Base-by-base conservation (phyloP, 1,284 basidiomycete genomes). In the Papiliotrema nemorosa region DNA sequence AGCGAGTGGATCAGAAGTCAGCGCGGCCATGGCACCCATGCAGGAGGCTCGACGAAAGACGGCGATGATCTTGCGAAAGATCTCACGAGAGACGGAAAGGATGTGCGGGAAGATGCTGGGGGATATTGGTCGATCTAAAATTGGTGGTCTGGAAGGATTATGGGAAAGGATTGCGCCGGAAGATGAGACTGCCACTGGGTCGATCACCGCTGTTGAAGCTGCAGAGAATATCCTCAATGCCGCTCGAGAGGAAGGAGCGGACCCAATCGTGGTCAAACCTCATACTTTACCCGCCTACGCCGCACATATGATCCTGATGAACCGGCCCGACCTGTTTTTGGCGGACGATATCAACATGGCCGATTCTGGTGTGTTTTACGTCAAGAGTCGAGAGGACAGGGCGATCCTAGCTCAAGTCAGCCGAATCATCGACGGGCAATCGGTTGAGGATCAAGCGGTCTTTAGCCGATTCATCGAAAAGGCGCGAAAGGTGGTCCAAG, bases 231-330 rank as follows among this genome's bases (percentile, higher is more conserved):
- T 66, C 31, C 51, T 69, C 10, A 64, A 64, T 44, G 27, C 49
- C 2, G 34, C 24, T 21, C 31, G 16, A 33, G 26, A 31, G 20
- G n/a, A 42, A 7, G 26, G 22, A 14, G 25, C 24, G 18, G 48
- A 42, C 36, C 10, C 43, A 26, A 41, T 34, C 27, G 39, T 33
- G 26, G 53, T 60, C 31, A 59, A 53, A 3, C 55, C 50, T 6
- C 62, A 54, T 47, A 71, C 52, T 14, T 57, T 69, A 44, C 69
- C 63, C 24, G 70, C 62, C 9, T 81, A 88, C 54, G 88, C 86
- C 0, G 78, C 85, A 0, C 90, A 96, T 72, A 80, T 80, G 50
- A 80, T 84, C 54, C 74, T 97, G 55, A 86, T 94, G 82, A 70
- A 76, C 9, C 75, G 81, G 13, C 69, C 83, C 1, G 64, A 80